Evolutionary conservation across 305 asterid genomes (phyloP), one percentile per base, ranked within the genome.

Genomic region (Fraxinus angustifolia): DNA sequence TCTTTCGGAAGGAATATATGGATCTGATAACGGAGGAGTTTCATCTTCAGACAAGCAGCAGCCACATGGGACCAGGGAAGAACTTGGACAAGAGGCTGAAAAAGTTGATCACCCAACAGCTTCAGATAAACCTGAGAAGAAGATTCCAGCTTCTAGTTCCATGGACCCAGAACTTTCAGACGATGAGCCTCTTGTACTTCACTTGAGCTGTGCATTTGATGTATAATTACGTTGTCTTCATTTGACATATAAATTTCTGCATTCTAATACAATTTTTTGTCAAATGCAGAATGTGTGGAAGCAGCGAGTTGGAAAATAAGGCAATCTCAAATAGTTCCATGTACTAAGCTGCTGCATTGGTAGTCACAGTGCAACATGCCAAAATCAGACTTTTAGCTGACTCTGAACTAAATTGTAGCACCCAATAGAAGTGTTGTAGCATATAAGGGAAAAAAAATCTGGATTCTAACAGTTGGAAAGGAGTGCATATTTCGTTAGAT

Each of bases 111-210:
- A 23, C 50, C 78, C 86, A 38, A 81, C 82, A 80, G 83, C 85
- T 79, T 79, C 56, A 31, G 83, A 87, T 45, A 77, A 75, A 72
- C 82, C 87, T 17, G 81, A 82, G 75, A 84, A 83, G 78, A 82
- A 83, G 48, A 76, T 89, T 38, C 84, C 86, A 7, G 40, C 79
- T 71, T 82, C 88, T 78, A 83, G 80, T 78, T 84, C 90, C 72
- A 81, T 35, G 23, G 90, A 87, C 75, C 73, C 87, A 31, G 98
- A 94, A 81, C 76, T 83, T 80, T 89, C 97, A 28, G 99, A 96
- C 19, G 93, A 96, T 21, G 97, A 92, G 88, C 97, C 94, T 83
- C 94, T 96, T 91, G 99, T 96, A 94, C 79, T 76, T 34, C 65
- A 67, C 85, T 74, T 81, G 36, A 45, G 31, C 77, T 28, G 79